Conservation (phyloP, 371 early-diverging fungal species). For the Mortierella sp. region DNA sequence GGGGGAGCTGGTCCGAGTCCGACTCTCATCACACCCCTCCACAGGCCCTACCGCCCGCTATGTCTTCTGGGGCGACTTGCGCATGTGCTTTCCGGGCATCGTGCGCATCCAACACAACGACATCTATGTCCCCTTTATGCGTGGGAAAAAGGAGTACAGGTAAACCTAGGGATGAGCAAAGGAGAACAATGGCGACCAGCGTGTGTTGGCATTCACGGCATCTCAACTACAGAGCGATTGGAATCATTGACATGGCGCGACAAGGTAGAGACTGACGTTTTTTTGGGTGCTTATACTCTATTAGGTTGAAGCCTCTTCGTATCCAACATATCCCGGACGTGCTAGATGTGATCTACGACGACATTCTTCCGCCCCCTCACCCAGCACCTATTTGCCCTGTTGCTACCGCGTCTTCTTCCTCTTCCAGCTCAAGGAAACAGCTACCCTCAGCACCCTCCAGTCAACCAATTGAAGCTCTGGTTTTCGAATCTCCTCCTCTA, state of each 20-base stretch:
- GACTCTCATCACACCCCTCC: constrained; percentile 20
- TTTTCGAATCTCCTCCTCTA: not conserved
- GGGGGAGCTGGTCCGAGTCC: constrained; percentile 25
- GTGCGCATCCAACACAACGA: constrained; percentile 35
- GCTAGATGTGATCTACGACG: not conserved
- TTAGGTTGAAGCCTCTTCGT: not conserved
- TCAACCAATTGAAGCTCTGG: not conserved
- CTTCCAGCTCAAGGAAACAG: not conserved
- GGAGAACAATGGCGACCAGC: no score
- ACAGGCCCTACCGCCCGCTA: constrained; percentile 16
- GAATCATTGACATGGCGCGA: not conserved
- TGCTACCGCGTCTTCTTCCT: not conserved
- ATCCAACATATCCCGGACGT: constrained; percentile 4
- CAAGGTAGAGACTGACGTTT: not conserved
- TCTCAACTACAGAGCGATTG: no score
- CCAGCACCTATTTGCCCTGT: not conserved
- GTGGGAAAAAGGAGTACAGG: constrained; percentile 28
- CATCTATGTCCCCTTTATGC: constrained; percentile 31
- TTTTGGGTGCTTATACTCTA: not conserved
- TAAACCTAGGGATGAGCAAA: not conserved
- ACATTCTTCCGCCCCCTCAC: not conserved
- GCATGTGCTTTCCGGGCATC: constrained; percentile 35
- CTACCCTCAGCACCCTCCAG: not conserved
- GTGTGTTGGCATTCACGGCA: no score
- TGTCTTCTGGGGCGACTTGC: constrained; percentile 39